phyloP scores from a whole-genome alignment of 139 green algal species.

The Gonium pectorale region DNA sequence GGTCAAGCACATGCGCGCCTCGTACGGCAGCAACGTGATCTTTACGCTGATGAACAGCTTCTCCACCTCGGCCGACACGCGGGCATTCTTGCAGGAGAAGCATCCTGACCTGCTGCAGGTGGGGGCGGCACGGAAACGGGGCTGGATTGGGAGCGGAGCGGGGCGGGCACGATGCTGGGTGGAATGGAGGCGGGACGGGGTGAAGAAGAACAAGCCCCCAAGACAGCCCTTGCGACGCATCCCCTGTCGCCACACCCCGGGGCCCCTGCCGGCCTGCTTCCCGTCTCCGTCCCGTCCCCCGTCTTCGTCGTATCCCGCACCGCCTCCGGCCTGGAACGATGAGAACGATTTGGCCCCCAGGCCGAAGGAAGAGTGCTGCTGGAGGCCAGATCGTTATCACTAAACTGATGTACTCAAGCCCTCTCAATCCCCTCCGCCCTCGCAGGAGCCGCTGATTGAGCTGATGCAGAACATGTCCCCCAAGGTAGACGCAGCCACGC shows the following conservation, averaged over 20 bases:
- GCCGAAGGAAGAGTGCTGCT: too few relatives aligned
- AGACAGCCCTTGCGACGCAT: too few relatives aligned
- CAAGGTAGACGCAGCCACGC: slow-evolving; percentile 87
- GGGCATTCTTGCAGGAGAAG: slow-evolving; percentile 69
- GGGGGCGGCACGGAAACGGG: slow-evolving; percentile 5
- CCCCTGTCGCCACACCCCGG: too few relatives aligned
- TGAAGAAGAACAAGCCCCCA: too few relatives aligned
- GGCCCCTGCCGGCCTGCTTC: too few relatives aligned
- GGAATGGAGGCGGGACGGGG: background rate
- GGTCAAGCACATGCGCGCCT: slow-evolving; percentile 85
- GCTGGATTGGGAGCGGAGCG: background rate
- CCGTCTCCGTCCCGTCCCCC: too few relatives aligned
- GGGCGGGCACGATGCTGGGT: background rate
- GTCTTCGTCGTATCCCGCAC: too few relatives aligned
- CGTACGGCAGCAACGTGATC: slow-evolving; percentile 71
- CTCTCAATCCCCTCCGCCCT: background rate
- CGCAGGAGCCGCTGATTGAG: slow-evolving; percentile 78
- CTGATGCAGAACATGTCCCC: slow-evolving; percentile 92
- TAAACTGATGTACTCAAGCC: background rate
- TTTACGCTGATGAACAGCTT: slow-evolving; percentile 97
- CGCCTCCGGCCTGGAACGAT: too few relatives aligned
- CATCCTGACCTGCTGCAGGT: slow-evolving; percentile 83
- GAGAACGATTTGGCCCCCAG: too few relatives aligned
- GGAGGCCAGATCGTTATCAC: background rate
- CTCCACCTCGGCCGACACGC: slow-evolving; percentile 86